Base-by-base conservation (phyloP, 2,329 filamentous ascomycete genomes). In the Fonsecaea erecta region DNA sequence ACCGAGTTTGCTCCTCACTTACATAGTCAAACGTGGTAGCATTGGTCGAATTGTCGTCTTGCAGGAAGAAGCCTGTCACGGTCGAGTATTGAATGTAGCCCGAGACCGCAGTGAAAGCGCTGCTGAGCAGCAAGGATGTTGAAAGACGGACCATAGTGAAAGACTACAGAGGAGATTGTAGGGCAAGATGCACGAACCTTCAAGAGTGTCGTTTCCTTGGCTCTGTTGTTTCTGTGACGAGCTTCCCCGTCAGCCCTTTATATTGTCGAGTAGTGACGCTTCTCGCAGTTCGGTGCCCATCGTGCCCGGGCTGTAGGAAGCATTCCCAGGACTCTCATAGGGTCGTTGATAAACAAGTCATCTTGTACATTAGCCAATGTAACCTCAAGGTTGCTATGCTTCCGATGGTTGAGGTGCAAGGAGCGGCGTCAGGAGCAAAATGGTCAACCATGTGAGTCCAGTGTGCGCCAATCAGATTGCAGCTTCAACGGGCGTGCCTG, bases 41-140 rank as follows among this genome's bases (percentile, higher is more conserved):
- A 68, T 84, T 77, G 1, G 82, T 85, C 9, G 70, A 65, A 11
- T 77, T 76, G n/a, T 83, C 80, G 71, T 83, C 82, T 71, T 85
- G 83, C 37, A 79, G 68, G 71, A 85, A 85, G 70, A 81, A 81
- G 1, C 82, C 82, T 0, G 75, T 67, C 1, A 84, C 78, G 2
- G 79, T 78, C 28, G 73, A 74, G 63, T 80, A 80, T 46, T 68
- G 32, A 24, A 70, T 68, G 46, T 66, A 65, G 43, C 62, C 37
- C 21, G 61, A 53, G 14, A 59, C 58, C n/a, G 66, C 34, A 30
- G 43, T 35, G 21, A 46, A 53, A 14, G 46, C 66, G 8, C 63
- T 32, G 34, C 51, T n/a, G 46, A 68, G 35, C 30, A 63, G 34
- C 37, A 68, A 60, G 40, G 56, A 32, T 21, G 59, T 4, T 24